Percentiles rank a stretch among this genome's conserved stretches.
phyloP scores from a whole-genome alignment of 2,329 filamentous ascomycete genomes.

The Clonostachys rosea region DNA sequence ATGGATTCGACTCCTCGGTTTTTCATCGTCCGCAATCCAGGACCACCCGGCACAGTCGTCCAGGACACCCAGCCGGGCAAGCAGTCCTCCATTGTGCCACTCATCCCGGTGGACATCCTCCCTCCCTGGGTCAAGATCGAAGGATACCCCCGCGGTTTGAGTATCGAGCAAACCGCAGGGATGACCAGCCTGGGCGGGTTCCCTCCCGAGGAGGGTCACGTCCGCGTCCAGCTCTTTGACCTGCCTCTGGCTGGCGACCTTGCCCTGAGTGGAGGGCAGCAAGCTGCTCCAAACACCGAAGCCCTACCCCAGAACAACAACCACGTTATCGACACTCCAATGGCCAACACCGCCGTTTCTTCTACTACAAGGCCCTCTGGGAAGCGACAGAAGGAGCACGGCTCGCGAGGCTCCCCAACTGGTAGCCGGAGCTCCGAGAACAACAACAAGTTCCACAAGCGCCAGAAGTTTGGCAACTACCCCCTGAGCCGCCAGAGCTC shows the following conservation, averaged over 20 bases:
- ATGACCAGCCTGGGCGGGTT: constrained; percentile 30
- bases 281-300: neutral
- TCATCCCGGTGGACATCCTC: constrained; percentile 49
- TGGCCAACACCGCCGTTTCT: no score
- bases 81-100: constrained; percentile 32
- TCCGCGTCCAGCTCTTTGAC: neutral
- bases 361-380: no score
- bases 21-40: constrained; percentile 33
- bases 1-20: constrained; percentile 17
- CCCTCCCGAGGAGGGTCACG: neutral
- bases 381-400: neutral
- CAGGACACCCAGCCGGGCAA: constrained; percentile 1
- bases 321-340: no score
- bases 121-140: constrained; percentile 37
- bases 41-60: constrained; percentile 18
- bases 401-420: neutral
- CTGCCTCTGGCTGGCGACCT: neutral
- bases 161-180: constrained; percentile 25
- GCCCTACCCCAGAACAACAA: no score
- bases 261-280: neutral
- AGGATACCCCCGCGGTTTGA: constrained; percentile 36
- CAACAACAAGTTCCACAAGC: neutral
- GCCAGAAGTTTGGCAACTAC: neutral
- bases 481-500: neutral
- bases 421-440: neutral